These are phyloP conservation scores for Patellifolia procumbens DNA, from an alignment of 179 eudicot genomes.

Conservation along the genomic window DNA sequence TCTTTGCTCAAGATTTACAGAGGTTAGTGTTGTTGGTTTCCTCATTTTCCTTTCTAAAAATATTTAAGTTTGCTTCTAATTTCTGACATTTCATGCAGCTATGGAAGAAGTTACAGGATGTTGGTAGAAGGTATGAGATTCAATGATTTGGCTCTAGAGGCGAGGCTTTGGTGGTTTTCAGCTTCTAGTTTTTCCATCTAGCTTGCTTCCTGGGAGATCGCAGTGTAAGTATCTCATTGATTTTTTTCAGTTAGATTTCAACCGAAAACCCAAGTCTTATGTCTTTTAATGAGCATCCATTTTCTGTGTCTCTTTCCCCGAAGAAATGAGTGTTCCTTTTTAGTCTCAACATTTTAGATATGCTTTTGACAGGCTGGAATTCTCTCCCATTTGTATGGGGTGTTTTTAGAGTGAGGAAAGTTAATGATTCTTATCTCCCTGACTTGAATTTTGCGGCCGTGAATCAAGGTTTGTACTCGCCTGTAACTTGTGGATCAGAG, in stretches of 20 bases:
- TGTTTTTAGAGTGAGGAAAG: conserved; percentile 39
- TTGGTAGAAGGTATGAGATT: conserved; percentile 40
- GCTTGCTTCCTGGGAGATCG: conserved; percentile 41
- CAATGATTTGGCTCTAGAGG: conserved; percentile 41
- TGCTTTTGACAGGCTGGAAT: conserved; percentile 51
- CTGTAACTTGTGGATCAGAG: conserved; percentile 16
- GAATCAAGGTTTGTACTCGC: conserved; percentile 9
- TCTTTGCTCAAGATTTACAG: conserved; percentile 47
- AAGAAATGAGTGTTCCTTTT: background rate
- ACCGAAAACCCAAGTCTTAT: background rate
- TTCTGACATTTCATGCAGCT: conserved; percentile 33
- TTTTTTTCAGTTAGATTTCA: background rate
- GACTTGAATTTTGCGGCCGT: conserved; percentile 14
- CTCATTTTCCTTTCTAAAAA: background rate
- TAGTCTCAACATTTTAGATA: background rate
- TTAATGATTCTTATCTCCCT: conserved; percentile 20
- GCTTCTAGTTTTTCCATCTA: conserved; percentile 43
- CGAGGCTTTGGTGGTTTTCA: conserved; percentile 37
- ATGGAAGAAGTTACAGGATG: conserved; percentile 29
- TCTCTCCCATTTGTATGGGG: conserved; percentile 49
- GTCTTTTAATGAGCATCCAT: background rate
- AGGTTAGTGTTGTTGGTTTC: conserved; percentile 33
- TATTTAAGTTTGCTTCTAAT: conserved; percentile 9
- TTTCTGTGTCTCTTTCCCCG: background rate
- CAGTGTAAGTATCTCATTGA: conserved; percentile 37